These are phyloP conservation scores for Parasarocladium wereldwijsianum DNA, from an alignment of 2,329 filamentous ascomycete species.

Conservation along the genomic window DNA sequence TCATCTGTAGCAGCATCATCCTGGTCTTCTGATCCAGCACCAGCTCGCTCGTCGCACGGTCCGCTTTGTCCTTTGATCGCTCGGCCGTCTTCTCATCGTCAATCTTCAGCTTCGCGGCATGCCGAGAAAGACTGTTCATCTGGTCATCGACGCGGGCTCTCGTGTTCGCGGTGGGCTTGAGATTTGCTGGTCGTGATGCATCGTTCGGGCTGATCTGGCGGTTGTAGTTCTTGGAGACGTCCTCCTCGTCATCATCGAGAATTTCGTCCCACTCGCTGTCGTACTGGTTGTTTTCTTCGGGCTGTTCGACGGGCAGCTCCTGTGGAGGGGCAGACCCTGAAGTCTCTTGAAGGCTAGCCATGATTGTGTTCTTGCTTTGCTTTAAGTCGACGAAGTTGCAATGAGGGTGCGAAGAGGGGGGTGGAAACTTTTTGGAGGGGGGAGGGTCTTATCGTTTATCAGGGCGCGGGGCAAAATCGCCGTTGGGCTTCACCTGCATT, in stretches of 20 bases:
- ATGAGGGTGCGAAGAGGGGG: background rate
- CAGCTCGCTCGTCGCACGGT: conserved; percentile 87
- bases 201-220: conserved; percentile 58
- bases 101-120: conserved; percentile 74
- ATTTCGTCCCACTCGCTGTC: conserved; percentile 9
- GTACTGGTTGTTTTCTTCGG: conserved; percentile 16
- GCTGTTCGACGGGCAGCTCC: conserved; percentile 26
- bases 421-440: too few relatives aligned
- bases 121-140: conserved; percentile 66
- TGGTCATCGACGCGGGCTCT: conserved; percentile 73
- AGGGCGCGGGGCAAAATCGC: too few relatives aligned
- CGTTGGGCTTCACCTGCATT: too few relatives aligned
- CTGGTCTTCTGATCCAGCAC: conserved; percentile 87
- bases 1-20: conserved; percentile 92
- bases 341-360: too few relatives aligned
- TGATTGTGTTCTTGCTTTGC: too few relatives aligned
- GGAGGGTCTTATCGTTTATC: too few relatives aligned
- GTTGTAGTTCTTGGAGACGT: conserved; percentile 80
- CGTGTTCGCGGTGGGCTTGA: conserved; percentile 69
- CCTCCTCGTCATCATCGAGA: conserved; percentile 16
- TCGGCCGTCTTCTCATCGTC: conserved; percentile 44
- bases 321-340: conserved; percentile 28
- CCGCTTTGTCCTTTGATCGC: conserved; percentile 70
- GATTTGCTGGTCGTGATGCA: conserved; percentile 56
- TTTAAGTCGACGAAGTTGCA: conserved; percentile 9